Evolutionary conservation across 768 basidiomycete species (phyloP).

Genomic region (Cystobasidium tubakii): DNA sequence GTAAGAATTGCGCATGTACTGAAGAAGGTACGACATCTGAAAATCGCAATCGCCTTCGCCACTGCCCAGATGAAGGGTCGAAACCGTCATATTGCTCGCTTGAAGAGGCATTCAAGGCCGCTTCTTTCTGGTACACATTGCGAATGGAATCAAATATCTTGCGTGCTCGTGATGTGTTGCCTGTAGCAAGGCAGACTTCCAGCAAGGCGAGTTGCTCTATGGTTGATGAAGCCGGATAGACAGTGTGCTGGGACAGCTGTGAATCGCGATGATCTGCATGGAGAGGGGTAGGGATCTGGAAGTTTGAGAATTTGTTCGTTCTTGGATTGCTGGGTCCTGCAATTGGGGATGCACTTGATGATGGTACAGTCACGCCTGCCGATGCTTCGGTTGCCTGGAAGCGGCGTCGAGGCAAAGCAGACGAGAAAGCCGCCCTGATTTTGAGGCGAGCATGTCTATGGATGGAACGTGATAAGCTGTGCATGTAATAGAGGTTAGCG

Average conservation of each 20-base stretch:
- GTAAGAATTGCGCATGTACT: slow-evolving; percentile 44
- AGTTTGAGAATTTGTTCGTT: neutral
- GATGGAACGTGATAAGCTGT: neutral
- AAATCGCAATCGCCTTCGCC: slow-evolving; percentile 15
- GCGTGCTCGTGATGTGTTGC: slow-evolving; percentile 71
- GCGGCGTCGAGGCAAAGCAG: neutral
- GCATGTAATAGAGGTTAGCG: neutral
- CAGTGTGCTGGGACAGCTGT: slow-evolving; percentile 3
- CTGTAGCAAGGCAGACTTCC: slow-evolving; percentile 72
- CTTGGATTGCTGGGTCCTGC: neutral
- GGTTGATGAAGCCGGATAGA: slow-evolving; percentile 61
- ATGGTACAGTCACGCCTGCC: neutral
- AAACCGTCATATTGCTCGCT: slow-evolving; percentile 2
- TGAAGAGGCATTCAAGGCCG: neutral
- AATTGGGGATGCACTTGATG: neutral
- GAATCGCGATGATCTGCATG: neutral
- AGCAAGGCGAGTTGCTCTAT: slow-evolving; percentile 71
- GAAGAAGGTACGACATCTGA: slow-evolving; percentile 38
- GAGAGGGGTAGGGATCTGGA: neutral
- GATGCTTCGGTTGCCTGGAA: neutral
- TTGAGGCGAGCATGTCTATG: slow-evolving; percentile 9
- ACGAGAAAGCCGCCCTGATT: neutral
- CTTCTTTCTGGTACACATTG: slow-evolving; percentile 18
- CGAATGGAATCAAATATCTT: slow-evolving; percentile 65
- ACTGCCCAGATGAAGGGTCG: neutral